Percentiles rank a stretch among this genome's conserved stretches.
Evolutionary conservation across 1,284 basidiomycete genomes (phyloP).

Genomic region (Moesziomyces sp.): DNA sequence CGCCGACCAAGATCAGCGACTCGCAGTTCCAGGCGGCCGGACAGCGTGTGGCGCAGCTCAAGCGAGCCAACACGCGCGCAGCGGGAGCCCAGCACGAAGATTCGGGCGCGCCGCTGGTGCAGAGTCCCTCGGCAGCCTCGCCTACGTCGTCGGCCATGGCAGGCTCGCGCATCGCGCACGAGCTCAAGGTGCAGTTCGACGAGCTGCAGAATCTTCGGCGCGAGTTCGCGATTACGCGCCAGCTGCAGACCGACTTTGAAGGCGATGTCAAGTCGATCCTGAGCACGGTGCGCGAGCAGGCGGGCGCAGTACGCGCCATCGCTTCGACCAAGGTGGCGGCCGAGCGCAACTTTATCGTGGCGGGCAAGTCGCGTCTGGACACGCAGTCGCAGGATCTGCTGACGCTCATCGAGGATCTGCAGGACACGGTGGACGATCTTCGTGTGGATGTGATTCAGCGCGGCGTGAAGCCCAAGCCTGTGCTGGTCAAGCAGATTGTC

Average conservation of each 20-base stretch:
- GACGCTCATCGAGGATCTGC: conserved; percentile 91
- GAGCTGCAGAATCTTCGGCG: conserved; percentile 91
- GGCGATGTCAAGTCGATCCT: conserved; percentile 88
- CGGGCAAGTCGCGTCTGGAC: conserved; percentile 90
- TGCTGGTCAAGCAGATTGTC: conserved; percentile 78
- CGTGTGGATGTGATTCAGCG: conserved; percentile 92
- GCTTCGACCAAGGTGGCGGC: conserved; percentile 81
- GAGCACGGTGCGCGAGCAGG: conserved; percentile 80
- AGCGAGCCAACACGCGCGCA: conserved; percentile 46
- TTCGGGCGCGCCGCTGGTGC: not conserved
- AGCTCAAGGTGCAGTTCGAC: conserved; percentile 90
- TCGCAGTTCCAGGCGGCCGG: conserved; percentile 63
- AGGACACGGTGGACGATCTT: conserved; percentile 89
- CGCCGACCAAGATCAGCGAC: conserved; percentile 57
- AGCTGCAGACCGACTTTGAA: conserved; percentile 92
- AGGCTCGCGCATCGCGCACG: conserved; percentile 68
- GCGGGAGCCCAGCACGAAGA: conserved; percentile 16
- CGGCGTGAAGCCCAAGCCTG: conserved; percentile 83
- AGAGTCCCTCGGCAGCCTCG: conserved; percentile 8
- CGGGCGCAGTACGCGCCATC: conserved; percentile 81
- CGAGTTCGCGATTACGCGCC: conserved; percentile 90
- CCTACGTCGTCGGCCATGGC: conserved; percentile 15
- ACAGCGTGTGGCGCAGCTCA: conserved; percentile 59
- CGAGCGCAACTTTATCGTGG: conserved; percentile 86
- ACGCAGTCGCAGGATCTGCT: conserved; percentile 86